Conservation (phyloP, 1,139 yeast species). For the Geotrichum reessii region DNA sequence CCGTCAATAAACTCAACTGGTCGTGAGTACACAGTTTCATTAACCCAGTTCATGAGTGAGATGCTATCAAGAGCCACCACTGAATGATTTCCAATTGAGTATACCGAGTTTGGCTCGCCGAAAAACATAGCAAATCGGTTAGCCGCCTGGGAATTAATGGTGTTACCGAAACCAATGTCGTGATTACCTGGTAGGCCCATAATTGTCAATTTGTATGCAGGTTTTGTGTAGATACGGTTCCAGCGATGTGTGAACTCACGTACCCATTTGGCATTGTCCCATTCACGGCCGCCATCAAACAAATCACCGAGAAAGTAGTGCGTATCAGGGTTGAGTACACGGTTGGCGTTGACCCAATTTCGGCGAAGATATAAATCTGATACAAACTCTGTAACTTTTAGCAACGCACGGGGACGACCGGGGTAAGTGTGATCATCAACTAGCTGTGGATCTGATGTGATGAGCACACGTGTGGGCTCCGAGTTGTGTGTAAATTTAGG, state of each 20-base stretch:
- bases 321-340: slow-evolving; percentile 63
- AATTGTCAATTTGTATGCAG: slow-evolving; percentile 42
- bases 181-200: slow-evolving; percentile 86
- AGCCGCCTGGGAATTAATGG: slow-evolving; percentile 48
- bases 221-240: slow-evolving; percentile 53
- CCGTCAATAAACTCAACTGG: slow-evolving; percentile 40
- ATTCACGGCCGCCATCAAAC: slow-evolving; percentile 92
- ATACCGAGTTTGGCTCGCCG: slow-evolving; percentile 59
- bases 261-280: slow-evolving; percentile 67
- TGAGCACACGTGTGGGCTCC: slow-evolving; percentile 54
- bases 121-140: slow-evolving; percentile 64
- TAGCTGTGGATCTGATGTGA: slow-evolving; percentile 90
- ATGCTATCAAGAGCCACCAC: slow-evolving; percentile 75
- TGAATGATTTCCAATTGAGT: slow-evolving; percentile 67
- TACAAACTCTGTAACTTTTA: slow-evolving; percentile 36
- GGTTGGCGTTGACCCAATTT: slow-evolving; percentile 62
- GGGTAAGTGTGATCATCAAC: slow-evolving; percentile 69
- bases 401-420: slow-evolving; percentile 33
- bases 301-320: slow-evolving; percentile 81
- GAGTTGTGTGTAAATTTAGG: slow-evolving; percentile 46
- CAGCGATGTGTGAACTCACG: slow-evolving; percentile 62
- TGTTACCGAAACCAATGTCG: slow-evolving; percentile 86
- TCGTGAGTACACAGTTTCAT: slow-evolving; percentile 40
- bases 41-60: slow-evolving; percentile 54
- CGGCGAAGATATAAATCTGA: slow-evolving; percentile 76